Evolutionary conservation across 768 basidiomycete species (phyloP).

Genomic region (Boletellus sp.): DNA sequence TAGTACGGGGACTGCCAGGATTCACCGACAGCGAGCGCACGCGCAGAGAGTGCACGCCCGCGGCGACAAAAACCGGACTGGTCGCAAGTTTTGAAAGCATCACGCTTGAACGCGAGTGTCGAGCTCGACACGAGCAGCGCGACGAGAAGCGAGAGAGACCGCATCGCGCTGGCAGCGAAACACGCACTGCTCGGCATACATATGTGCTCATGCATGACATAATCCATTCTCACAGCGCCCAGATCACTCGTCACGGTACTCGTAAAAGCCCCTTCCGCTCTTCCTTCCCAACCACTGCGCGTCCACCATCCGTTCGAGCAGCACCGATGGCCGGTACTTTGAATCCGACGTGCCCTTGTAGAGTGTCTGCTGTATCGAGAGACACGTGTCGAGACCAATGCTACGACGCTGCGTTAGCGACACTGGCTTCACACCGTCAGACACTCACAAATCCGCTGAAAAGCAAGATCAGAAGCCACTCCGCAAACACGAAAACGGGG

Average conservation of each 20-base stretch:
- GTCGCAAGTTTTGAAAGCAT: slow-evolving; percentile 94
- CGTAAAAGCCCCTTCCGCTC: slow-evolving; percentile 93
- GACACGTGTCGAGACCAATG: slow-evolving; percentile 96
- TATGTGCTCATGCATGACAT: not conserved
- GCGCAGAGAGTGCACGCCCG: slow-evolving; percentile 77
- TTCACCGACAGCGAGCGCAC: slow-evolving; percentile 54
- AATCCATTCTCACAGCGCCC: slow-evolving; percentile 20
- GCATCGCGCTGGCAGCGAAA: slow-evolving; percentile 11
- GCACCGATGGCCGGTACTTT: slow-evolving; percentile 88
- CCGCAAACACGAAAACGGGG: not conserved
- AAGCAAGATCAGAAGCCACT: slow-evolving; percentile 2
- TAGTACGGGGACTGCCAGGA: slow-evolving; percentile 88
- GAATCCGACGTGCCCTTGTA: slow-evolving; percentile 88
- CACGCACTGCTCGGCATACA: not conserved
- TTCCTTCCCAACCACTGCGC: slow-evolving; percentile 93
- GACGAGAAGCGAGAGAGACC: slow-evolving; percentile 27
- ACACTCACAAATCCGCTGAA: slow-evolving; percentile 32
- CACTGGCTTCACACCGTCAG: not conserved
- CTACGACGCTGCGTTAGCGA: slow-evolving; percentile 34
- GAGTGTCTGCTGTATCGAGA: slow-evolving; percentile 87
- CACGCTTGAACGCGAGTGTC: slow-evolving; percentile 60
- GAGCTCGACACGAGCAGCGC: slow-evolving; percentile 30
- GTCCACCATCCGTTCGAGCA: slow-evolving; percentile 94
- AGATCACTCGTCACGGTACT: slow-evolving; percentile 51
- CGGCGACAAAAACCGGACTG: slow-evolving; percentile 94